A percentile compares a stretch with the other conserved stretches of the same genome.
Conservation (phyloP, 2,329 filamentous ascomycete species). For the Colletotrichum sansevieriae region DNA sequence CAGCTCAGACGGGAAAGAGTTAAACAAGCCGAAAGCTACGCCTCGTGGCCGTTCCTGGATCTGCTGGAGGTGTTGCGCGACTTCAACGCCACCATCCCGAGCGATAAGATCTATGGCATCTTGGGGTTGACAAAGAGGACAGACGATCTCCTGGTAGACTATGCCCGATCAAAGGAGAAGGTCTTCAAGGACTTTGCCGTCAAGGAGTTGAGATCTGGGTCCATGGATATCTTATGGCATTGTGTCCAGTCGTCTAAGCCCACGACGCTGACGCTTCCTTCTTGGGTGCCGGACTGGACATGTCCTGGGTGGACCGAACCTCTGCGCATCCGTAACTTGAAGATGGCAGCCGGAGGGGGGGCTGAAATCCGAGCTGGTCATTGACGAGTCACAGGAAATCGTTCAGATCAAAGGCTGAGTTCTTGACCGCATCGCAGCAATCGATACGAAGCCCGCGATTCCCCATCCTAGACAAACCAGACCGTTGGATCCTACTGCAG, state of each 20-base stretch:
- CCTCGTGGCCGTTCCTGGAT: background rate
- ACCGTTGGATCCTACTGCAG: background rate
- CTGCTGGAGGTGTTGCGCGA: slow-evolving; percentile 31
- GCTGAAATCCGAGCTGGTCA: background rate
- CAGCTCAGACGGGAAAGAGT: background rate
- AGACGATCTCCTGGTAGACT: slow-evolving; percentile 14
- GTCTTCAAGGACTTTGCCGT: slow-evolving; percentile 25
- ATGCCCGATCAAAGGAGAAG: slow-evolving; percentile 1
- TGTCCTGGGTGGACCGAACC: slow-evolving; percentile 39
- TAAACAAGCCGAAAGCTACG: background rate
- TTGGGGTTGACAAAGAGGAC: background rate
- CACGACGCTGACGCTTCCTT: slow-evolving; percentile 24
- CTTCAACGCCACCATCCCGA: slow-evolving; percentile 25
- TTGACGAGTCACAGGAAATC: background rate
- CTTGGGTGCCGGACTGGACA: slow-evolving; percentile 41
- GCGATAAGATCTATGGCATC: slow-evolving; percentile 32
- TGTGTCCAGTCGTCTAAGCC: slow-evolving; percentile 26
- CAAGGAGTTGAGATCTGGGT: background rate
- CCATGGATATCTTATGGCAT: slow-evolving; percentile 12
- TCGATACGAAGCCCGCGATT: slow-evolving; percentile 14
- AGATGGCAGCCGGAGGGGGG: slow-evolving; percentile 1
- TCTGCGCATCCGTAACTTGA: slow-evolving; percentile 17
- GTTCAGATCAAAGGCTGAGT: slow-evolving; percentile 20
- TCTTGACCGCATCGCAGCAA: slow-evolving; percentile 4
- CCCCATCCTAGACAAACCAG: background rate